These are phyloP conservation scores for Malus fusca DNA, from an alignment of 306 rosid species.

Conservation along the genomic window DNA sequence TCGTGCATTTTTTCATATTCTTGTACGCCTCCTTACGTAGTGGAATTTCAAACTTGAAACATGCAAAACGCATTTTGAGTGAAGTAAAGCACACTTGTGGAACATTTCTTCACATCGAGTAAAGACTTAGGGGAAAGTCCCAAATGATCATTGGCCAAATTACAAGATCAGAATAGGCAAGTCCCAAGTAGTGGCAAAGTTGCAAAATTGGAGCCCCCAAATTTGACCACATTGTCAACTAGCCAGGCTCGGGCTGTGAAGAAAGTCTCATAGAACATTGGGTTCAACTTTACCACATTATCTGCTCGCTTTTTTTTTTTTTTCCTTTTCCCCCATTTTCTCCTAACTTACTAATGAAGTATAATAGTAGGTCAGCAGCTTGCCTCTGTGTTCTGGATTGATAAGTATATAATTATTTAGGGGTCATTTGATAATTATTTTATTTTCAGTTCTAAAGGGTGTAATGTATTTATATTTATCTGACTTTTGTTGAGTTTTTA, in stretches of 20 bases:
- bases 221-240: not conserved
- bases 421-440: not conserved
- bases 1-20: not conserved
- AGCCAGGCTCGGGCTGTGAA: not conserved
- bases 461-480: too few species aligned
- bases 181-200: not conserved
- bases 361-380: not conserved
- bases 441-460: too few species aligned
- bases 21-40: too few species aligned
- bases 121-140: too few species aligned
- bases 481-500: too few species aligned
- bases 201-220: not conserved
- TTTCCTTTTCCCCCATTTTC: not conserved
- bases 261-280: too few species aligned
- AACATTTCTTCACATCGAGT: too few species aligned
- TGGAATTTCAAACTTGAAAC: not conserved
- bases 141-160: not conserved
- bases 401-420: too few species aligned
- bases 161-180: not conserved
- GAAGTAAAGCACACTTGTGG: too few species aligned
- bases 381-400: not conserved
- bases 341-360: not conserved
- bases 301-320: not conserved
- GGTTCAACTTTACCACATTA: too few species aligned
- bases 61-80: too few species aligned